A percentile compares a stretch with the other conserved stretches of the same genome.
Evolutionary conservation across 768 basidiomycete species (phyloP).

Genomic region (Ramaria sp.): DNA sequence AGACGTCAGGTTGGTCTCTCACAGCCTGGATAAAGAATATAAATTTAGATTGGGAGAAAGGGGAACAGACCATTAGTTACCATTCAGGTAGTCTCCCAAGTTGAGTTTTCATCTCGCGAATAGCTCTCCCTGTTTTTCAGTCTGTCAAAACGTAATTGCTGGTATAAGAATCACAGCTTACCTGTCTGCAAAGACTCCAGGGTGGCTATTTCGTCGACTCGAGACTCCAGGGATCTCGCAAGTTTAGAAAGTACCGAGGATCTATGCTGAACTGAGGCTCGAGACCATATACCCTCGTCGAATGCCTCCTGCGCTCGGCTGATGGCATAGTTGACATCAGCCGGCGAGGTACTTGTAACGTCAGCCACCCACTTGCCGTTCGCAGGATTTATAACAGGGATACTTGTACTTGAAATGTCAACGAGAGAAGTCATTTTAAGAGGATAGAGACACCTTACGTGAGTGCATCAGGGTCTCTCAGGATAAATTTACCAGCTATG

Average conservation of each 20-base stretch:
- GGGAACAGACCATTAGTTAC: constrained; percentile 31
- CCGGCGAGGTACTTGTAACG: constrained; percentile 39
- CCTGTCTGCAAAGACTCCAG: constrained; percentile 73
- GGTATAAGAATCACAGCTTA: neutral
- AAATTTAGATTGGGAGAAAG: neutral
- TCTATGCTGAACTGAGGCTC: constrained; percentile 42
- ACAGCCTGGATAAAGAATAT: neutral
- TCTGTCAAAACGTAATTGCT: neutral
- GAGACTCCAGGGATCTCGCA: constrained; percentile 48
- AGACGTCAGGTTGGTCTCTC: neutral
- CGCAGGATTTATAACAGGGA: constrained; percentile 56
- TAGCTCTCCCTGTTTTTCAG: constrained; percentile 35
- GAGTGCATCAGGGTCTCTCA: neutral
- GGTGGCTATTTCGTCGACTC: constrained; percentile 45
- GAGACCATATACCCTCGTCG: constrained; percentile 65
- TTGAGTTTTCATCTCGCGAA: constrained; percentile 77
- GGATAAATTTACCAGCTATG: neutral
- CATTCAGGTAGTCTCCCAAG: constrained; percentile 73
- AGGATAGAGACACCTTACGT: neutral
- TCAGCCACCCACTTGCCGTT: constrained; percentile 39
- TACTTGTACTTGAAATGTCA: constrained; percentile 22
- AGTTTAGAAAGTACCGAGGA: constrained; percentile 55
- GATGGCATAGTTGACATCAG: constrained; percentile 43
- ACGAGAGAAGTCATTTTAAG: neutral
- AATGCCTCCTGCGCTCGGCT: constrained; percentile 45